Base-by-base conservation (phyloP, 306 rosid species). In the Lupinus albus region DNA sequence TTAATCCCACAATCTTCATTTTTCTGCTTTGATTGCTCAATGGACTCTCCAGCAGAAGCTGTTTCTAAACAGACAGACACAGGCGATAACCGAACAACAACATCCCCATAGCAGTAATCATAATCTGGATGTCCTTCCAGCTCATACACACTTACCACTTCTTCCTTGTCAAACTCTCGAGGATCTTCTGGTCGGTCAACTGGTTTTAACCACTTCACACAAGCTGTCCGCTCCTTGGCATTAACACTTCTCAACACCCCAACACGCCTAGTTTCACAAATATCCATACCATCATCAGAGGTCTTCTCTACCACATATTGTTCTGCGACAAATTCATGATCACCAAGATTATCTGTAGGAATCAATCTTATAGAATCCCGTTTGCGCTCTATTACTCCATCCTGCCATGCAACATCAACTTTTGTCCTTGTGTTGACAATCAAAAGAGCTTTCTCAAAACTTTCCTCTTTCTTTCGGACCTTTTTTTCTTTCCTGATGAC, bases 341-440 rank as follows among this genome's bases (percentile, higher is more conserved):
- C 99, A 70, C 99, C 99, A 12, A 92, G 97, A 84, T 74, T 90
- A 72, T 86, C 97, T 20, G 86, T 74, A 7, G 99, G 99, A 84
- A 94, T 86, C 73, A 90, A 82, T 59, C 73, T 78, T 11, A 87
- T 86, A 58, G 97, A 88, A 75, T 66, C 75, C 68, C 85, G 67
- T 9, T 71, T 81, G 33, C 16, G 49, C 79, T 80, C 95, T 72
- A 64, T 79, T 12, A 65, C 80, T 58, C 99, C 97, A 88, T 90
- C 92, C 80, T 94, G 99, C 99, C 97, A 94, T 48, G 92, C 92
- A 67, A 94, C 92, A 76, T 94, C 96, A 70, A 94, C 91, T 62
- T 52, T 78, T 68, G 99, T 88, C 78, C 80, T 79, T 8, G 89
- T 82, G 80, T 90, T 94, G 84, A 84, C 82, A 78, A 94, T 90